Evolutionary conservation across 257 asterid species (phyloP).

Genomic region (Nicotiana tomentosiformis): DNA sequence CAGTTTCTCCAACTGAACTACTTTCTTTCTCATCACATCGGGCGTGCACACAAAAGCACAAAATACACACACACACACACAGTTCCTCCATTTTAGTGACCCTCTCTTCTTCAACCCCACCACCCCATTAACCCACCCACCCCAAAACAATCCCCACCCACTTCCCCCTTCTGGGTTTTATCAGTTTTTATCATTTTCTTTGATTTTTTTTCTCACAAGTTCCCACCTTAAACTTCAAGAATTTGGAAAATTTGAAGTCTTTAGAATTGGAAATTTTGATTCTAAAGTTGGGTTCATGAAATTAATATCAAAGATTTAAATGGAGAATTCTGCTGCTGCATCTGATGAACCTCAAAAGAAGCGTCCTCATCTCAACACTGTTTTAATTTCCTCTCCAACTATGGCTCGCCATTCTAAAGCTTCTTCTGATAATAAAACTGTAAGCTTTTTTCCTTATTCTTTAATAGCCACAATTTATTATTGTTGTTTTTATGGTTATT

Average conservation of each 20-base stretch:
- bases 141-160: not conserved
- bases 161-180: not conserved
- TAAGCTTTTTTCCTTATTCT: slow-evolving; percentile 17
- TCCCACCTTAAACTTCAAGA: not conserved
- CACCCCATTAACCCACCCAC: not conserved
- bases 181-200: not conserved
- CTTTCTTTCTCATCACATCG: not conserved
- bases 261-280: not conserved
- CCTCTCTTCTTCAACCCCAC: not conserved
- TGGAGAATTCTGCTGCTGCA: slow-evolving; percentile 23
- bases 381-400: slow-evolving; percentile 21
- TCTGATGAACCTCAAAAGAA: slow-evolving; percentile 61
- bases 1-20: not conserved
- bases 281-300: not conserved
- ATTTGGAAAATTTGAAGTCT: not conserved
- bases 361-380: slow-evolving; percentile 56
- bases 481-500: not conserved
- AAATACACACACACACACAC: not conserved
- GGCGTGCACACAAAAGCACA: not conserved
- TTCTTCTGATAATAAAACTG: slow-evolving; percentile 53
- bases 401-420: slow-evolving; percentile 59
- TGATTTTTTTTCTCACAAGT: not conserved
- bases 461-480: not conserved
- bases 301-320: not conserved
- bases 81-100: slow-evolving; percentile 7